These are phyloP conservation scores for Cladosporium sp. DNA, from an alignment of 2,329 filamentous ascomycete species.

Conservation along the genomic window DNA sequence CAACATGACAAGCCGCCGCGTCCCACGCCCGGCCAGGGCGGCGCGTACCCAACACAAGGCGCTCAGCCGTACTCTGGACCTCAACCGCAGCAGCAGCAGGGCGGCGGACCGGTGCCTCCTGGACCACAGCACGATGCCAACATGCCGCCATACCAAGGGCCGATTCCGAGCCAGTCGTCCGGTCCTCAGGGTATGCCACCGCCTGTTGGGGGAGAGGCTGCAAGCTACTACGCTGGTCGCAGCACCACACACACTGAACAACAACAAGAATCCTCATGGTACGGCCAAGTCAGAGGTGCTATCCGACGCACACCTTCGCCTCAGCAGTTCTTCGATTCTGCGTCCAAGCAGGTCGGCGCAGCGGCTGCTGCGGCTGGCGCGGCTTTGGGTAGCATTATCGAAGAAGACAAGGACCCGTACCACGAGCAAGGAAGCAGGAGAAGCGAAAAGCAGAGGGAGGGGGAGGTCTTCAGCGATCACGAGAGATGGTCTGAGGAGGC, in stretches of 20 bases:
- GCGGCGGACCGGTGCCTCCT: not conserved
- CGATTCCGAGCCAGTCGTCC: conserved; percentile 22
- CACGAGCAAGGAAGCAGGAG: conserved; percentile 17
- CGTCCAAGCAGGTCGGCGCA: conserved; percentile 74
- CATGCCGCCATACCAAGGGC: conserved; percentile 19
- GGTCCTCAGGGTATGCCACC: conserved; percentile 24
- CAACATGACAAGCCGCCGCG: conserved; percentile 34
- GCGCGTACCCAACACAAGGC: conserved; percentile 17
- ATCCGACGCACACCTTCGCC: conserved; percentile 79
- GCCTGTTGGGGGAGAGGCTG: conserved; percentile 25
- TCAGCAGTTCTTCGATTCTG: conserved; percentile 80
- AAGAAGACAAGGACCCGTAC: conserved; percentile 74
- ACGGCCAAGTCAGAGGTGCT: conserved; percentile 67
- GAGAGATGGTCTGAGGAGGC: conserved; percentile 91
- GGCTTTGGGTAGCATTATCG: conserved; percentile 75
- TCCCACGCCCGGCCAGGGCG: conserved; percentile 20
- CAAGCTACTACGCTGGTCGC: conserved; percentile 24
- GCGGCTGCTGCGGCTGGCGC: conserved; percentile 80
- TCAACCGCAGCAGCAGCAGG: not conserved
- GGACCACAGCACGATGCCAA: conserved; percentile 7
- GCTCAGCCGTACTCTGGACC: conserved; percentile 23
- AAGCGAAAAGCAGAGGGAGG: conserved; percentile 19
- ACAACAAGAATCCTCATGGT: conserved; percentile 21
- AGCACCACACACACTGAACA: conserved; percentile 14
- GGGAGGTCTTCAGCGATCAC: conserved; percentile 57